Percentiles rank a stretch among this genome's conserved stretches.
Evolutionary conservation across 2,329 filamentous ascomycete species (phyloP).

Genomic region (Penicillium expansum): DNA sequence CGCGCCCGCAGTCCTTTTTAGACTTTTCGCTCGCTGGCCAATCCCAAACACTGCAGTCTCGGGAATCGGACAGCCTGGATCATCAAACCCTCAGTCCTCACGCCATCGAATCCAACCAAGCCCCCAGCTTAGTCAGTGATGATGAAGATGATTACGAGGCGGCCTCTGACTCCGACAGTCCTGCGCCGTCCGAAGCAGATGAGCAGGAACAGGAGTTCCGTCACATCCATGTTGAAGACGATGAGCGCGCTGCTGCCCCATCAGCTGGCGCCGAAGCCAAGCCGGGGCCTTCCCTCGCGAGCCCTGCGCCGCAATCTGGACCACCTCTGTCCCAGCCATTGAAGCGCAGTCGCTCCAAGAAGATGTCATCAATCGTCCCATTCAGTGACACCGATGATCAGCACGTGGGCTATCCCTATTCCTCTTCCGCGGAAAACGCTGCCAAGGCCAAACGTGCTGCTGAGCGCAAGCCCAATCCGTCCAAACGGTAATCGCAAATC

Average conservation of each 20-base stretch:
- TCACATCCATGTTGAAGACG: constrained; percentile 47
- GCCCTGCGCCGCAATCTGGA: constrained; percentile 26
- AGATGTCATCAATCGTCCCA: constrained; percentile 28
- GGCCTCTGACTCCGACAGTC: constrained; percentile 62
- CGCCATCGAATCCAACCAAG: constrained; percentile 69
- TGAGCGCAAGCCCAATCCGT: constrained; percentile 23
- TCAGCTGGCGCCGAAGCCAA: constrained; percentile 36
- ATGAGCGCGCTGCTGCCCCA: constrained; percentile 39
- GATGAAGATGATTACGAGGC: constrained; percentile 70
- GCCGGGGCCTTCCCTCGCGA: constrained; percentile 32
- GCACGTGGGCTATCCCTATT: constrained; percentile 37
- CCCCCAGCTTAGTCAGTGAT: constrained; percentile 75
- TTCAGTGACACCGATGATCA: constrained; percentile 34
- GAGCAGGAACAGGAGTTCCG: constrained; percentile 54
- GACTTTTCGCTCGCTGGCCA: constrained; percentile 48
- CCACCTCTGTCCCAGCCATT: constrained; percentile 32
- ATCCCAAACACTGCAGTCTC: constrained; percentile 10
- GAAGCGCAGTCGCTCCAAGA: constrained; percentile 33
- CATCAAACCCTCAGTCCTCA: constrained; percentile 64
- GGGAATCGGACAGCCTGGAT: constrained; percentile 48
- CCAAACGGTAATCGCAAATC: constrained; percentile 8
- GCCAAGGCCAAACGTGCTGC: constrained; percentile 29
- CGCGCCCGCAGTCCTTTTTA: constrained; percentile 28
- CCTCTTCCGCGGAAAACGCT: constrained; percentile 33
- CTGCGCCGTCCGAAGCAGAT: constrained; percentile 47